Percentiles rank a stretch among this genome's conserved stretches.
Conservation (phyloP, 768 basidiomycete species). For the Suillus plorans region DNA sequence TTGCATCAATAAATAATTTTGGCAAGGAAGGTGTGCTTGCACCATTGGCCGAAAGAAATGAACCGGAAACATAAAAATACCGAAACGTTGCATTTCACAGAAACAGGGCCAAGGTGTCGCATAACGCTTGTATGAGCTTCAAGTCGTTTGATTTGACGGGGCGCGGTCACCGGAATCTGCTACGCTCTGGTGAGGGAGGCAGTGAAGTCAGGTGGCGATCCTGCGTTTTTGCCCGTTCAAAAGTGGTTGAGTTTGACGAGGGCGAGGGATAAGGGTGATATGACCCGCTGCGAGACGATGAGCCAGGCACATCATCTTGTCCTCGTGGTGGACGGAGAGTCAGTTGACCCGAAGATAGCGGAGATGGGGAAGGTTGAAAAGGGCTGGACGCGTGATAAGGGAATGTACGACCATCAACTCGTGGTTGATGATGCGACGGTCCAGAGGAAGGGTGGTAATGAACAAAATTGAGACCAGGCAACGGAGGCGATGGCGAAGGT, state of each 20-base stretch:
- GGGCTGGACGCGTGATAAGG: conserved; percentile 22
- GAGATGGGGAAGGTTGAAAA: conserved; percentile 47
- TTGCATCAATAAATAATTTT: conserved; percentile 21
- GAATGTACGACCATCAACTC: conserved; percentile 28
- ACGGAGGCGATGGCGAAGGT: conserved; percentile 70
- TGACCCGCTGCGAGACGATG: conserved; percentile 36
- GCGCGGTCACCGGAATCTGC: conserved; percentile 24
- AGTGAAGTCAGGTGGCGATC: conserved; percentile 44
- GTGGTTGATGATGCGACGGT: conserved; percentile 30
- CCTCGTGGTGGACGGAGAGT: conserved; percentile 37
- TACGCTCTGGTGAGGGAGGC: conserved; percentile 35
- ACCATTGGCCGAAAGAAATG: conserved; percentile 5
- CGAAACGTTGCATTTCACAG: conserved; percentile 3
- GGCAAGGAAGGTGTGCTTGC: conserved; percentile 6
- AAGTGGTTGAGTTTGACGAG: conserved; percentile 44
- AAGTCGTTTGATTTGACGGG: conserved; percentile 15
- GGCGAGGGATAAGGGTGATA: conserved; percentile 35
- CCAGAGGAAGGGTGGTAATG: conserved; percentile 50
- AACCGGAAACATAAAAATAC: conserved; percentile 3
- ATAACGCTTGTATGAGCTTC: neutral
- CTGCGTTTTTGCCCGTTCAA: conserved; percentile 56
- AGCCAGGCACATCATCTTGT: conserved; percentile 34
- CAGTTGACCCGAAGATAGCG: conserved; percentile 27
- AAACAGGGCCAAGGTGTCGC: conserved; percentile 6
- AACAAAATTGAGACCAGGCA: conserved; percentile 52